phyloP scores from a whole-genome alignment of 169 alveolate species.

The Prorocentrum cordatum region DNA sequence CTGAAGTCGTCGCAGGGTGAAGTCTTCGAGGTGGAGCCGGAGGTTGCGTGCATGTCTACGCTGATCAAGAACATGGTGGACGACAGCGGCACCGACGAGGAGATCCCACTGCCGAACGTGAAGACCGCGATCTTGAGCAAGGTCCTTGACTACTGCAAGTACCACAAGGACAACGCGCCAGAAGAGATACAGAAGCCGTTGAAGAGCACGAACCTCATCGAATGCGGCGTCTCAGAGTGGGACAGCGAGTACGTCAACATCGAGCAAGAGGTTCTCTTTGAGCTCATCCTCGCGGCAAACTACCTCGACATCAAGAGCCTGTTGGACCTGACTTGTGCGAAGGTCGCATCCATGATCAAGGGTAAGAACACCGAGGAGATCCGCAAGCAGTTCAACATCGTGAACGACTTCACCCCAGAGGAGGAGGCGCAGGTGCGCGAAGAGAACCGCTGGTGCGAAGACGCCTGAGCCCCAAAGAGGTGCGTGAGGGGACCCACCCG shows the following conservation, averaged over 20 bases:
- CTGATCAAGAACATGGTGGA: constrained; percentile 84
- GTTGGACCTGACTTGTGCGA: constrained; percentile 87
- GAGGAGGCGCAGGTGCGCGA: constrained; percentile 91
- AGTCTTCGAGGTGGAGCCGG: constrained; percentile 50
- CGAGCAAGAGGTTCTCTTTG: constrained; percentile 85
- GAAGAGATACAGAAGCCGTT: constrained; percentile 91
- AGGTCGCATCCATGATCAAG: constrained; percentile 87
- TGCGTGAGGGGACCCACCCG: no score
- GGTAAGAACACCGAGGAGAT: constrained; percentile 90
- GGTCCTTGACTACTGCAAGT: constrained; percentile 23
- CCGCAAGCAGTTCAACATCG: constrained; percentile 86
- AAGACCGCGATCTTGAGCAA: constrained; percentile 83
- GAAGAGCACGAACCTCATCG: constrained; percentile 81
- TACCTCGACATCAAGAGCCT: constrained; percentile 87
- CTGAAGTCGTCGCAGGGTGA: constrained; percentile 64
- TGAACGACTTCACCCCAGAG: constrained; percentile 93
- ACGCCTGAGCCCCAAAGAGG: constrained; percentile 79
- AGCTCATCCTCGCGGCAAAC: constrained; percentile 87
- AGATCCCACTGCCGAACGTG: constrained; percentile 90
- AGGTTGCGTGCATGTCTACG: constrained; percentile 80
- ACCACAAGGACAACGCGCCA: constrained; percentile 80
- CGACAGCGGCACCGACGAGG: constrained; percentile 88
- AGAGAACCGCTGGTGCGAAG: constrained; percentile 92
- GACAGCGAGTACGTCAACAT: constrained; percentile 85
- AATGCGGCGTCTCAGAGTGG: constrained; percentile 83